Evolutionary conservation across 768 basidiomycete genomes (phyloP).

Genomic region (Russula vinacea): DNA sequence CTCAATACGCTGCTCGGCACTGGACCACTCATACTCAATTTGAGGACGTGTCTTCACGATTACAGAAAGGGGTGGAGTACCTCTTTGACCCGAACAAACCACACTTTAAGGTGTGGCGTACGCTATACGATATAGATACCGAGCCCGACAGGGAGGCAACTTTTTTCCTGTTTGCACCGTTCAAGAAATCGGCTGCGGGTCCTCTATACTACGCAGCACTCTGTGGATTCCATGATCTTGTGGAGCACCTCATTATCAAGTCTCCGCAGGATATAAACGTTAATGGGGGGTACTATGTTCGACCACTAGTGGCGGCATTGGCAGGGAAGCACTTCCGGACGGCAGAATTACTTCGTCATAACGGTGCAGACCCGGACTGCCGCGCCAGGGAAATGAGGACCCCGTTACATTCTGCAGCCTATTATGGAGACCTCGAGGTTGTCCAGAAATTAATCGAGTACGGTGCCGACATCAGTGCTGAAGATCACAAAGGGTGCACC

Average conservation of each 20-base stretch:
- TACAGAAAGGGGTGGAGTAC: not conserved
- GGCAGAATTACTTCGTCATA: not conserved
- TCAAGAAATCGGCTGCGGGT: rapidly evolving
- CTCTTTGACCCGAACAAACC: not conserved
- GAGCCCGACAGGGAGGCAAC: rapidly evolving
- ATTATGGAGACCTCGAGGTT: not conserved
- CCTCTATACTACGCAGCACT: not conserved
- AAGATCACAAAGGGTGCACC: rapidly evolving
- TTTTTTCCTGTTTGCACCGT: not conserved
- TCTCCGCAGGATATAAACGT: not conserved
- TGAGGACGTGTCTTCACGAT: not conserved
- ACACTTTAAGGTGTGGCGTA: not conserved
- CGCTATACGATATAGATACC: not conserved
- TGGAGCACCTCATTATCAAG: not conserved
- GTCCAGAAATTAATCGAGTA: not conserved
- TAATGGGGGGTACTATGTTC: not conserved
- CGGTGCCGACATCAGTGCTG: not conserved
- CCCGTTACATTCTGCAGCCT: not conserved
- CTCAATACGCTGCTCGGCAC: not conserved
- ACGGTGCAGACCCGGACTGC: not conserved
- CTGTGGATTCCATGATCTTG: not conserved
- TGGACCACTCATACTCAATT: not conserved
- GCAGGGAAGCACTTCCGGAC: not conserved
- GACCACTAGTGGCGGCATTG: not conserved
- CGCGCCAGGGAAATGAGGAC: not conserved